Evolutionary conservation across 208 protist species (phyloP), one percentile per base, ranked within the genome.

Genomic region (Endotrypanum monterogeii): DNA sequence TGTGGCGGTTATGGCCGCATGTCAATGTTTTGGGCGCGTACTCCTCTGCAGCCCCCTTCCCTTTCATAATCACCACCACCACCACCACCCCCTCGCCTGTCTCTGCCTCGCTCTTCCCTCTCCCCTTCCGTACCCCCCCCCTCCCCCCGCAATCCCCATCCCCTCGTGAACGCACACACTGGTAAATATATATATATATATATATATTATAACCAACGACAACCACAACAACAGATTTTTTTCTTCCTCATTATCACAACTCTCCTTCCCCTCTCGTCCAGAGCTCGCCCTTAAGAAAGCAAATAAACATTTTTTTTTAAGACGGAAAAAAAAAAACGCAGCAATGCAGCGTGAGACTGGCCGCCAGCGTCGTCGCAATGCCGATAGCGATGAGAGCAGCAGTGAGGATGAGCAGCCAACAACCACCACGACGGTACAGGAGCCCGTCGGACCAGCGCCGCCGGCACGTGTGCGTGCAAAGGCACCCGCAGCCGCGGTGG

Each of bases 361-460:
- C 28, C 76, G 76, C 68, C 51, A 73, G 54, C 76, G 73, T 39
- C 82, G 70, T 44, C 67, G 67, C 58, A 73, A 75, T 67, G 80
- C 54, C 67, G 74, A 77, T 37, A 73, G 74, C 48, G 71, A 75
- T 20, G 80, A 79, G 50, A 80, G 67, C 67, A 71, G 67, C 61
- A 68, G 73, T 46, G 67, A 77, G 20, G 70, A 84, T 39, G 73
- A 75, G 68, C 66, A 74, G 72, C 69, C 67, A 66, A 4, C 39
- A 16, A 46, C 30, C 20, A 55, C 65, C 14, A 58, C 68, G 6
- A 28, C 67, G 20, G 35, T 56, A 18, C 23, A 30, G 16, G 70
- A 39, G n/a, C 28, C 58, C 58, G 16, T 66, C 32, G 44, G 51
- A 23, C 9, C 75, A 2, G 54, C 61, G 25, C 57, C 60, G 4